phyloP scores from a whole-genome alignment of 306 rosid species.

The Psophocarpus tetragonolobus region DNA sequence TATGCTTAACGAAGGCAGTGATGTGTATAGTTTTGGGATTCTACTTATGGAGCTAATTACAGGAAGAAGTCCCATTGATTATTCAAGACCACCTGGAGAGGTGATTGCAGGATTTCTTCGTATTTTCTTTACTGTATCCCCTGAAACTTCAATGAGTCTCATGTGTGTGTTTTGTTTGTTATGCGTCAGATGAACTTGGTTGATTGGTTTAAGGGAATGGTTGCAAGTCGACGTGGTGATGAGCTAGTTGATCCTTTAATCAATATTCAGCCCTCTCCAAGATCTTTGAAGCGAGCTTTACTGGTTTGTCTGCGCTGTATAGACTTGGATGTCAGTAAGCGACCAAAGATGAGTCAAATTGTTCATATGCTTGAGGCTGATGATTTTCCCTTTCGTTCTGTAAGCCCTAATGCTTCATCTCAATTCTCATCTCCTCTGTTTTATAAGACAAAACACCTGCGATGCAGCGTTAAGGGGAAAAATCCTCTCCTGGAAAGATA shows the following conservation, averaged over 20 bases:
- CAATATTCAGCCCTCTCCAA: constrained; percentile 74
- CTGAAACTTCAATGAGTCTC: constrained; percentile 22
- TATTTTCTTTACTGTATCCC: constrained; percentile 19
- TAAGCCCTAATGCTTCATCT: constrained; percentile 35
- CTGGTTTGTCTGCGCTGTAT: constrained; percentile 92
- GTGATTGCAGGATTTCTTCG: constrained; percentile 44
- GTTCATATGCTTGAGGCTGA: constrained; percentile 98
- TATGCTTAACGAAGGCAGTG: constrained; percentile 97
- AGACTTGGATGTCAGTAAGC: constrained; percentile 80
- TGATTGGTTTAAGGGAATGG: constrained; percentile 98
- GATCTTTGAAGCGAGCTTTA: constrained; percentile 82
- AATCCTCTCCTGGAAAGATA: too few species aligned
- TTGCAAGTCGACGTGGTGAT: constrained; percentile 79
- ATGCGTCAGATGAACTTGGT: constrained; percentile 89
- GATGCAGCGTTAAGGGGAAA: not conserved
- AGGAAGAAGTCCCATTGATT: constrained; percentile 96
- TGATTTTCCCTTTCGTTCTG: constrained; percentile 88
- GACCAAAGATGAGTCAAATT: constrained; percentile 99
- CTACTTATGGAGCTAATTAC: constrained; percentile 95
- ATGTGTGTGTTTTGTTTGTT: constrained; percentile 18
- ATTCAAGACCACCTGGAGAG: constrained; percentile 93
- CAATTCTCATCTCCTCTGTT: not conserved
- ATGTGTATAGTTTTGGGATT: constrained; percentile 90
- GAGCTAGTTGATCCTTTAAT: constrained; percentile 84
- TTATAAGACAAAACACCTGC: not conserved